Evolutionary conservation across 176 grass and related monocot species (phyloP).

Genomic region (Oryza coarctata): DNA sequence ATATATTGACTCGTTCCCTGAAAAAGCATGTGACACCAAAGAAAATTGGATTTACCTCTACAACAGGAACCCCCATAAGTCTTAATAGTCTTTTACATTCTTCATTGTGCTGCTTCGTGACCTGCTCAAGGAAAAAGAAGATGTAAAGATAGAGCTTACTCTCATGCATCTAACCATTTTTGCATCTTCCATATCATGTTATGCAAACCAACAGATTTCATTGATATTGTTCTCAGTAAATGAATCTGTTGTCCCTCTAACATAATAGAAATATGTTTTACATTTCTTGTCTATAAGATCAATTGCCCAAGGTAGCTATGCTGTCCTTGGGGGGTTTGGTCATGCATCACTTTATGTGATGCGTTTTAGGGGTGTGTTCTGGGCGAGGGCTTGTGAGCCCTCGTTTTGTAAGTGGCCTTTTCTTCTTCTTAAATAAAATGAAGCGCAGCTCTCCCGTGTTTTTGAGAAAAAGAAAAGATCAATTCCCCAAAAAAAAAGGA

Average conservation of each 20-base stretch:
- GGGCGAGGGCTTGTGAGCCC: too few relatives aligned
- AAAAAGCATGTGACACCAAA: slow-evolving; percentile 3
- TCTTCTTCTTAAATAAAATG: too few relatives aligned
- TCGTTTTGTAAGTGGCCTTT: too few relatives aligned
- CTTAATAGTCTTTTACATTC: slow-evolving; percentile 90
- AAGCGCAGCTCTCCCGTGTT: too few relatives aligned
- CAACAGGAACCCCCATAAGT: slow-evolving; percentile 95
- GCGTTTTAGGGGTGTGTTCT: too few relatives aligned
- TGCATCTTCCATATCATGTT: background rate
- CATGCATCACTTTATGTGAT: too few relatives aligned
- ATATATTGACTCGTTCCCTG: background rate
- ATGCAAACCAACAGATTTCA: background rate
- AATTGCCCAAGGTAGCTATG: too few relatives aligned
- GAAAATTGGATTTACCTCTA: slow-evolving; percentile 71
- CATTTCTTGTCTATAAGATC: background rate
- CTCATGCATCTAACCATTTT: background rate
- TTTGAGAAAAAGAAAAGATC: too few relatives aligned
- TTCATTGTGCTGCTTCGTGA: slow-evolving; percentile 90
- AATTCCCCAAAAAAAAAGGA: background rate
- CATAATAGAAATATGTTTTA: background rate
- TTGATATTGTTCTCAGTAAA: background rate
- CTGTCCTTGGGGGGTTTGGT: too few relatives aligned
- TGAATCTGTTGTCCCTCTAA: background rate
- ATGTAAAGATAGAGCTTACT: slow-evolving; percentile 14
- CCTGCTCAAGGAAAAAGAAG: slow-evolving; percentile 46